These are phyloP conservation scores for Karstenula rhodostoma DNA, from an alignment of 2,329 filamentous ascomycete species.

Conservation along the genomic window DNA sequence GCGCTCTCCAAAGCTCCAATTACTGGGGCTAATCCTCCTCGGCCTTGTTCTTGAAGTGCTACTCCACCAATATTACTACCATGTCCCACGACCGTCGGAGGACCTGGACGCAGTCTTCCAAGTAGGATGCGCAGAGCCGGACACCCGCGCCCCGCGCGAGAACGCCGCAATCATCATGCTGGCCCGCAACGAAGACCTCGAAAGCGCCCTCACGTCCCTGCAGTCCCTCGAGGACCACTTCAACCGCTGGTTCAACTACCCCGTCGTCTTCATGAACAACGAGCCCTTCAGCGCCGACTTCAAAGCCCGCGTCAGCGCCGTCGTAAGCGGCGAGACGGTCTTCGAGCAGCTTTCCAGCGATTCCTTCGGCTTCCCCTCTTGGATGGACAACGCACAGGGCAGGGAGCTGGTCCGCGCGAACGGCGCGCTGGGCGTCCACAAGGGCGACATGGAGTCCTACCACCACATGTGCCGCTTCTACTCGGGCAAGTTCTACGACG, in stretches of 20 bases:
- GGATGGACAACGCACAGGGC: slow-evolving; percentile 62
- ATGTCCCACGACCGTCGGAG: slow-evolving; percentile 13
- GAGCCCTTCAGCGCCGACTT: slow-evolving; percentile 89
- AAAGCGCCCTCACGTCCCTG: slow-evolving; percentile 8
- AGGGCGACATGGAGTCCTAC: slow-evolving; percentile 58
- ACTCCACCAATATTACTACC: slow-evolving; percentile 16
- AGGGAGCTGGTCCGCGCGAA: slow-evolving; percentile 81
- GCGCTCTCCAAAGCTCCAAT: slow-evolving; percentile 12
- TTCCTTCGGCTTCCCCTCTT: slow-evolving; percentile 72
- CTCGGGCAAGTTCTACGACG: slow-evolving; percentile 77
- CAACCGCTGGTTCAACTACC: slow-evolving; percentile 98
- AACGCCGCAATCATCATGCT: slow-evolving; percentile 21
- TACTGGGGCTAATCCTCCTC: slow-evolving; percentile 5
- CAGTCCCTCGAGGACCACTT: slow-evolving; percentile 78
- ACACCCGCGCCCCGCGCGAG: slow-evolving; percentile 14
- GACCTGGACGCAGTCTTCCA: slow-evolving; percentile 15
- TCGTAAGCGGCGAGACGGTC: slow-evolving; percentile 81
- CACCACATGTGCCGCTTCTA: slow-evolving; percentile 99
- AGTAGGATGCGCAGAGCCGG: slow-evolving; percentile 16
- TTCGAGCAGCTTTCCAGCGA: slow-evolving; percentile 88
- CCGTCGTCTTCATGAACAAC: slow-evolving; percentile 98
- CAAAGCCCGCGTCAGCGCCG: slow-evolving; percentile 77
- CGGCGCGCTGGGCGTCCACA: slow-evolving; percentile 66
- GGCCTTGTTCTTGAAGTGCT: slow-evolving; percentile 13
- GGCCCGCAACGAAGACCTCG: slow-evolving; percentile 16